phyloP scores from a whole-genome alignment of 768 basidiomycete species.

The Rubroboletus pulcherrimus region DNA sequence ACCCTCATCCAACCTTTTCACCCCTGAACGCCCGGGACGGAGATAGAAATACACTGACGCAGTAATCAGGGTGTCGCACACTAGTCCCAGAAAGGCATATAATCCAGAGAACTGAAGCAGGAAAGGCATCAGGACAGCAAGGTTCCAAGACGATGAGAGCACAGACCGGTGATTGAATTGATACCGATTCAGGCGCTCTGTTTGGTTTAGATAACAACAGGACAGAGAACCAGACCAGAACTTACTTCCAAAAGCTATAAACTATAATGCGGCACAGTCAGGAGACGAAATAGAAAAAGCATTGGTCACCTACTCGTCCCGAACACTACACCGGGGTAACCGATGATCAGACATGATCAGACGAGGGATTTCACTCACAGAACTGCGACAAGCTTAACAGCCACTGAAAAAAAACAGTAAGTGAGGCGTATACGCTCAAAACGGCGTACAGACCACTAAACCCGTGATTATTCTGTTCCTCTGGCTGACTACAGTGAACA shows the following conservation, averaged over 20 bases:
- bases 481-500: not conserved
- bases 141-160: no score
- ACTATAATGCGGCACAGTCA: not conserved
- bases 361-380: not conserved
- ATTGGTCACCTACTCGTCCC: not conserved
- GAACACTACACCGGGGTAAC: not conserved
- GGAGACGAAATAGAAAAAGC: not conserved
- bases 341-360: not conserved
- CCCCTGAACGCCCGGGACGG: not conserved
- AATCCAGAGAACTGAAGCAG: not conserved
- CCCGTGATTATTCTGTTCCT: not conserved
- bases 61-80: not conserved
- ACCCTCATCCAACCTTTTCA: not conserved
- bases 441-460: not conserved
- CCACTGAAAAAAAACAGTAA: not conserved
- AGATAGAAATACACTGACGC: not conserved
- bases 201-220: not conserved
- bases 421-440: not conserved
- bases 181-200: not conserved
- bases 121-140: not conserved
- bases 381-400: not conserved
- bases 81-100: not conserved
- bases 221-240: not conserved
- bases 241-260: not conserved
- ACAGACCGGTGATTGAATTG: not conserved